A percentile compares a stretch with the other conserved stretches of the same genome.
phyloP scores from a whole-genome alignment of 2,329 filamentous ascomycete genomes.

The Fusarium sp. region DNA sequence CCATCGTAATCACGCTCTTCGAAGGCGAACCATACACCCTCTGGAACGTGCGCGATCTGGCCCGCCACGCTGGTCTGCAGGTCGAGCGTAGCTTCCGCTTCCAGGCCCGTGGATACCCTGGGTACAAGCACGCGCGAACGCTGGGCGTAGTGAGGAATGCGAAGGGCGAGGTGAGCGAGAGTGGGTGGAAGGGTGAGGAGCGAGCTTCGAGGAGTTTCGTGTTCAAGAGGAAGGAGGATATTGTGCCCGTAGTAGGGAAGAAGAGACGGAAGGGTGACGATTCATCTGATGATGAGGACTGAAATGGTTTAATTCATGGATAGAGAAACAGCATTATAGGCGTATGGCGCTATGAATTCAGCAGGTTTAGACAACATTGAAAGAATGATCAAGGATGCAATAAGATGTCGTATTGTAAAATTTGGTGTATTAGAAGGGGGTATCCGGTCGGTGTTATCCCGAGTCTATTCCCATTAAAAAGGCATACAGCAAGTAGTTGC shows the following conservation, averaged over 20 bases:
- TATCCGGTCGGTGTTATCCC: conserved; percentile 12
- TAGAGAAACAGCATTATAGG: conserved; percentile 10
- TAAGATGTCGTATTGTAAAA: not conserved
- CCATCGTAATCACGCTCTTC: conserved; percentile 88
- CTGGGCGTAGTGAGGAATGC: conserved; percentile 71
- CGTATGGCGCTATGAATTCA: conserved; percentile 22
- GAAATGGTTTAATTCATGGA: conserved; percentile 1
- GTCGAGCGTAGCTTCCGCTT: conserved; percentile 80
- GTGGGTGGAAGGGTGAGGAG: conserved; percentile 59
- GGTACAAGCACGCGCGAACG: conserved; percentile 80
- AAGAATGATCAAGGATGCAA: not conserved
- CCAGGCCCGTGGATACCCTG: conserved; percentile 74
- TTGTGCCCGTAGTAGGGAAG: conserved; percentile 43
- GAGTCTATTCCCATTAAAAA: not conserved
- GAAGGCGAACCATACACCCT: conserved; percentile 94
- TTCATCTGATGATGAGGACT: conserved; percentile 52
- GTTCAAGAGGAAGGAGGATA: conserved; percentile 71
- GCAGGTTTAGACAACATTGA: not conserved
- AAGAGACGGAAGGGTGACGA: conserved; percentile 52
- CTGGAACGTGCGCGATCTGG: conserved; percentile 94
- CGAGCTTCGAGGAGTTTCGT: conserved; percentile 68
- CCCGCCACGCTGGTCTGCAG: conserved; percentile 78
- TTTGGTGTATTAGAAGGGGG: conserved; percentile 10
- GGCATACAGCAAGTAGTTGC: not conserved
- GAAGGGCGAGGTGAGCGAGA: conserved; percentile 58